phyloP scores from a whole-genome alignment of 2,329 filamentous ascomycete species.

The Ophiostoma himal-ulmi region DNA sequence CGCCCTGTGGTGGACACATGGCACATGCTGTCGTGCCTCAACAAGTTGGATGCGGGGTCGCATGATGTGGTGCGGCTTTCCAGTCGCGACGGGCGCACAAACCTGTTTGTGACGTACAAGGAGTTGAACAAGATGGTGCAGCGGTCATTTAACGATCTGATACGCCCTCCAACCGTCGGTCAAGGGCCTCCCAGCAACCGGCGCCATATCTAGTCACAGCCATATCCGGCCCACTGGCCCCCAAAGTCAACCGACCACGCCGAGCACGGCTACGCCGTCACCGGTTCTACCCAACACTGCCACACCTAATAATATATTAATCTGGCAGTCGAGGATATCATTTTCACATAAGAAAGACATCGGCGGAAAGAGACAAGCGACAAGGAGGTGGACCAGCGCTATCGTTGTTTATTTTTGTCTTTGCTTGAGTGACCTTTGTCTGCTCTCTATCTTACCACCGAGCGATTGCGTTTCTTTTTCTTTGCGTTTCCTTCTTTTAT shows the following conservation, averaged over 20 bases:
- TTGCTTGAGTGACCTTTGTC: background rate
- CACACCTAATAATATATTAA: no score
- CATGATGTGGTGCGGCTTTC: conserved; percentile 82
- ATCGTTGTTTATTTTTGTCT: background rate
- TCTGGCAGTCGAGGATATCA: background rate
- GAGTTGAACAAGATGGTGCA: conserved; percentile 68
- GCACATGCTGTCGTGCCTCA: conserved; percentile 79
- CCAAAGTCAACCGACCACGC: no score
- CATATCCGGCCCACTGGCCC: background rate
- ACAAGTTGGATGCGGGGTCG: conserved; percentile 84
- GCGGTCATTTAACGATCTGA: conserved; percentile 53
- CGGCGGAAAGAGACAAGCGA: background rate
- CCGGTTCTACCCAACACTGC: no score
- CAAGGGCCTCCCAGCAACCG: conserved; percentile 9
- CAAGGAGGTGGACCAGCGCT: background rate
- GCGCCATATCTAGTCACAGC: conserved; percentile 20
- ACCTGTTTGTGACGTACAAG: conserved; percentile 82
- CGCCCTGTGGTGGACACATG: conserved; percentile 79
- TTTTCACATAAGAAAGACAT: background rate
- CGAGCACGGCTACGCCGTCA: no score
- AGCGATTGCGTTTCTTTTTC: background rate
- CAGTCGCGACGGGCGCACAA: conserved; percentile 83
- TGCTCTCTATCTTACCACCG: background rate
- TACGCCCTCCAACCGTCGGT: conserved; percentile 25
- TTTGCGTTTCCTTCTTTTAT: background rate